Evolutionary conservation across 2,329 filamentous ascomycete genomes (phyloP).

Genomic region (Parascedosporium putredinis): DNA sequence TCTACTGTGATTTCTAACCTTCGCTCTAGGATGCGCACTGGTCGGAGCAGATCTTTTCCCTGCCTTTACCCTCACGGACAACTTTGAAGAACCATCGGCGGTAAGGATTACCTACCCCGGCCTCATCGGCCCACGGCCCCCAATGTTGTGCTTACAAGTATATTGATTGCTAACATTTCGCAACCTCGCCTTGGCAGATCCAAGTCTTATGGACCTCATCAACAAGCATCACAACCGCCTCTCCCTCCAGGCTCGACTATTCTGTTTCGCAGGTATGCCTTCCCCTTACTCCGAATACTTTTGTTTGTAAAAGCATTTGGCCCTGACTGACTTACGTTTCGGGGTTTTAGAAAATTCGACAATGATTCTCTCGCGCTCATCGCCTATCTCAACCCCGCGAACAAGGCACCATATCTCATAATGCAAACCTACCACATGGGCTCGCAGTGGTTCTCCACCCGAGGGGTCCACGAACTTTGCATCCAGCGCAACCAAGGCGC

Average conservation of each 20-base stretch:
- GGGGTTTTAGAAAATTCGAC: slow-evolving; percentile 36
- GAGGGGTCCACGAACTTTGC: slow-evolving; percentile 43
- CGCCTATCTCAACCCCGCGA: slow-evolving; percentile 35
- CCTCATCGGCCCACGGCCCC: too few relatives aligned
- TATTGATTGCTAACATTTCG: too few relatives aligned
- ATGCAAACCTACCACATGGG: slow-evolving; percentile 31
- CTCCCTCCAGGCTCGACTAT: slow-evolving; percentile 39
- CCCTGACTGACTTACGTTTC: slow-evolving; percentile 4
- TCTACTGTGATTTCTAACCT: neutral
- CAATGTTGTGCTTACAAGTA: too few relatives aligned
- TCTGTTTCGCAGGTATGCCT: slow-evolving; percentile 42
- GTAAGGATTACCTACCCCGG: too few relatives aligned
- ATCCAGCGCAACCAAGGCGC: slow-evolving; percentile 37
- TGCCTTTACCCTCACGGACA: slow-evolving; percentile 40
- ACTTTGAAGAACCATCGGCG: slow-evolving; percentile 30
- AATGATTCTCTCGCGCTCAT: slow-evolving; percentile 43
- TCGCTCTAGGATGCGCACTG: slow-evolving; percentile 40
- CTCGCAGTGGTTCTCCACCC: slow-evolving; percentile 34
- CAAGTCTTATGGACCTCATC: slow-evolving; percentile 33
- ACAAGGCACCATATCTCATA: slow-evolving; percentile 35
- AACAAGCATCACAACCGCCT: slow-evolving; percentile 19
- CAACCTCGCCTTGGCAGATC: too few relatives aligned
- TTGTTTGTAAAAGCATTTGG: neutral
- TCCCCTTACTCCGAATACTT: too few relatives aligned
- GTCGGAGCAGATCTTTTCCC: slow-evolving; percentile 50